These are phyloP conservation scores for Cephalotrichum gorgonifer DNA, from an alignment of 2,329 filamentous ascomycete genomes.

Conservation along the genomic window DNA sequence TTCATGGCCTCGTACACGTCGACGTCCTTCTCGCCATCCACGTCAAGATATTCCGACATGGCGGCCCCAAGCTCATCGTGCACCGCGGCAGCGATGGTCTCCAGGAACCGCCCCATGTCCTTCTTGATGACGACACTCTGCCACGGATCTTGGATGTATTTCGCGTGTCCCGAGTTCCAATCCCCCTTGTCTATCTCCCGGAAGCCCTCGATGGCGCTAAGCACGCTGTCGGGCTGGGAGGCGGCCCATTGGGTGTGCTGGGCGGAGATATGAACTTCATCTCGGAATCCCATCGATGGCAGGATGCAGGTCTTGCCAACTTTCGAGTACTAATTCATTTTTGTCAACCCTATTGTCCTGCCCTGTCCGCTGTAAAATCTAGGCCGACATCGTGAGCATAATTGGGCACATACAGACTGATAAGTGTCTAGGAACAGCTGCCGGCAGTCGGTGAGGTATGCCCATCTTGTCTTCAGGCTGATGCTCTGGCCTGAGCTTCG, in stretches of 20 bases:
- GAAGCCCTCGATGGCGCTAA: slow-evolving; percentile 6
- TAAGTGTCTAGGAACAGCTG: no score
- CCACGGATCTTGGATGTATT: slow-evolving; percentile 8
- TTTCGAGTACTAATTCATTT: slow-evolving; percentile 5
- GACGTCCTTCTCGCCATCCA: background rate
- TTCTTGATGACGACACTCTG: slow-evolving; percentile 8
- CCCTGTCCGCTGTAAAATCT: no score
- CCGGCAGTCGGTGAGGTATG: no score
- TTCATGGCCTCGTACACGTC: slow-evolving; percentile 9
- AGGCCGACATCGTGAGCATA: no score
- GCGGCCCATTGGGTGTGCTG: slow-evolving; percentile 7
- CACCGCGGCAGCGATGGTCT: slow-evolving; percentile 2
- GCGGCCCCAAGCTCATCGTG: slow-evolving; percentile 7
- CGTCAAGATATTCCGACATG: slow-evolving; percentile 1
- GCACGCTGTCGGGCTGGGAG: slow-evolving; percentile 5
- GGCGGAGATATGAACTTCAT: slow-evolving; percentile 6
- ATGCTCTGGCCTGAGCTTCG: no score
- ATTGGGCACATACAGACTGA: no score
- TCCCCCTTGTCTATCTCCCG: slow-evolving; percentile 7
- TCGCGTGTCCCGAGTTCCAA: slow-evolving; percentile 7
- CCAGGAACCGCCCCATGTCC: slow-evolving; percentile 7
- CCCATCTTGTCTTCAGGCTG: no score
- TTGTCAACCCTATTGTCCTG: no score
- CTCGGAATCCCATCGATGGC: slow-evolving; percentile 6
- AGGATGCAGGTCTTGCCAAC: slow-evolving; percentile 7